A percentile compares a stretch with the other conserved stretches of the same genome.
Evolutionary conservation across 805 yeast species (phyloP).

Genomic region (Komagataella mondaviorum): DNA sequence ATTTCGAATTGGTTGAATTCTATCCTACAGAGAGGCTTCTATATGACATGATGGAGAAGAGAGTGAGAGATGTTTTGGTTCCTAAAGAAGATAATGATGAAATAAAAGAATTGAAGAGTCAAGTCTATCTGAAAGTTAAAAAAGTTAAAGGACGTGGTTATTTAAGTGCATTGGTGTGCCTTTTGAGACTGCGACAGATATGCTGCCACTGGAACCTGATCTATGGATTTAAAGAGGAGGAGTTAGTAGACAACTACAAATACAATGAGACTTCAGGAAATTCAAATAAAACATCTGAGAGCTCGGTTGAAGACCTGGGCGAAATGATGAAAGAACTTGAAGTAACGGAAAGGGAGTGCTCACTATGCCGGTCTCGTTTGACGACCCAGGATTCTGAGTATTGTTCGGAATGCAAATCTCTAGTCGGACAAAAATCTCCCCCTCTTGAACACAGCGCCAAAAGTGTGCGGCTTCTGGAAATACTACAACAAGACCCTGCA

Average conservation of each 20-base stretch:
- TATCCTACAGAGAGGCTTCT: conserved; percentile 12
- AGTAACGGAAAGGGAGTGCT: conserved; percentile 12
- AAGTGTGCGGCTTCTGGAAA: conserved; percentile 16
- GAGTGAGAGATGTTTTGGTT: conserved; percentile 3
- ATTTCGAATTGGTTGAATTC: conserved; percentile 11
- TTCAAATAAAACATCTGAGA: background rate
- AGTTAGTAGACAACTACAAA: conserved; percentile 5
- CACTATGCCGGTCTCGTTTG: conserved; percentile 7
- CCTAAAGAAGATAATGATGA: conserved; percentile 1
- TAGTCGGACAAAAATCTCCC: conserved; percentile 1
- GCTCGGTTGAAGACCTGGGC: conserved; percentile 10
- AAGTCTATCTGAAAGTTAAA: background rate
- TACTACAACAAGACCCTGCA: conserved; percentile 16
- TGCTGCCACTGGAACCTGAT: conserved; percentile 19
- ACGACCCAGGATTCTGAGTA: conserved; percentile 5
- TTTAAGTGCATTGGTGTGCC: conserved; percentile 13
- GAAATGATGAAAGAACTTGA: conserved; percentile 10
- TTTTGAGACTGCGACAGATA: conserved; percentile 22
- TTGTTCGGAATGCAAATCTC: conserved; percentile 7
- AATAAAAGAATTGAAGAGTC: background rate
- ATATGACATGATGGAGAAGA: conserved; percentile 11
- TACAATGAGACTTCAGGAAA: background rate
- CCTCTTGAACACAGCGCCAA: conserved; percentile 17
- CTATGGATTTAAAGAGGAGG: conserved; percentile 3
- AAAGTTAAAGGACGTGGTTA: conserved; percentile 5